Conservation (phyloP, 2,329 filamentous ascomycete genomes). For the Alternaria panax region DNA sequence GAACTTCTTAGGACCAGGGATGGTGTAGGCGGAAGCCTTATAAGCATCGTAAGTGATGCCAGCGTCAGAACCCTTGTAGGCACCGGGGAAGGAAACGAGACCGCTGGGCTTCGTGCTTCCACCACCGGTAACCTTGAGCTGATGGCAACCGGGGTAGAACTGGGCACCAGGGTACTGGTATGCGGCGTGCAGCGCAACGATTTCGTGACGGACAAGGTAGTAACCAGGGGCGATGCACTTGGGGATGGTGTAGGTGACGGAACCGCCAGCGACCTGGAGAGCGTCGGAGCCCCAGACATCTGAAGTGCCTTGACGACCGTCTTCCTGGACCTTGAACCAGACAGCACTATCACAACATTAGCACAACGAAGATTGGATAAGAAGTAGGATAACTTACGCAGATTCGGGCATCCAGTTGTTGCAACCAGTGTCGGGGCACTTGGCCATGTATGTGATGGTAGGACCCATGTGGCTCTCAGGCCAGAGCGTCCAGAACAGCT, state of each 20-base stretch:
- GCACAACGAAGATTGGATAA: slow-evolving; percentile 1
- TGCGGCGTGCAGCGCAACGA: slow-evolving; percentile 62
- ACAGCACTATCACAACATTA: slow-evolving; percentile 50
- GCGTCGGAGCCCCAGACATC: slow-evolving; percentile 58
- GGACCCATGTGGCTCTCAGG: slow-evolving; percentile 61
- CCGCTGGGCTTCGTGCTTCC: slow-evolving; percentile 53
- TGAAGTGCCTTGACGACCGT: slow-evolving; percentile 59
- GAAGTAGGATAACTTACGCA: slow-evolving; percentile 28
- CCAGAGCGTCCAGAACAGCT: slow-evolving; percentile 63
- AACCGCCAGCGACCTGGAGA: slow-evolving; percentile 55
- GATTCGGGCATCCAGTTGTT: slow-evolving; percentile 58
- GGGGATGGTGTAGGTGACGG: slow-evolving; percentile 63
- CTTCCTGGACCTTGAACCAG: slow-evolving; percentile 65
- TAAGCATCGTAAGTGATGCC: slow-evolving; percentile 64
- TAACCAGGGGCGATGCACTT: slow-evolving; percentile 61
- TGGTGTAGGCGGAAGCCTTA: slow-evolving; percentile 43
- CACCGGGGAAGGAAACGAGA: slow-evolving; percentile 62
- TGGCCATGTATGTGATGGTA: slow-evolving; percentile 66
- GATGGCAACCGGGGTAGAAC: slow-evolving; percentile 66
- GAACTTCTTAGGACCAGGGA: slow-evolving; percentile 41
- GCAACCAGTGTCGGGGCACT: slow-evolving; percentile 62
- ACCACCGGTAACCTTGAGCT: slow-evolving; percentile 62
- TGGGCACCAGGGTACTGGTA: slow-evolving; percentile 62
- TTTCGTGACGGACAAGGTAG: slow-evolving; percentile 67
- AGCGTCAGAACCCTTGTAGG: slow-evolving; percentile 59